These are phyloP conservation scores for Iris macrosiphon DNA, from an alignment of 106 monocot species.

Conservation along the genomic window DNA sequence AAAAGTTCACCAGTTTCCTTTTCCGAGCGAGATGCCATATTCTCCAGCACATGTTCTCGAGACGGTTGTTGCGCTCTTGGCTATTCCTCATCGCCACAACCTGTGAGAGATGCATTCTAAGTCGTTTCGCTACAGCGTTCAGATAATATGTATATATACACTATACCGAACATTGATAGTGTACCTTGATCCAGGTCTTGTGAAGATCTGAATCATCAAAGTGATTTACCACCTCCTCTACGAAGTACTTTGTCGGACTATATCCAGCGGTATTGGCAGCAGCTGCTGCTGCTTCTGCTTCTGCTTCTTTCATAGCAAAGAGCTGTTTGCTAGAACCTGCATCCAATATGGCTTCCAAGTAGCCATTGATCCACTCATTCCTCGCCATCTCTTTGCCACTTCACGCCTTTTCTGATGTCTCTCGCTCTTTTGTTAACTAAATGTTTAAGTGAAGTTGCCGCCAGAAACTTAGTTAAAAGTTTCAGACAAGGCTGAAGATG, in stretches of 20 bases:
- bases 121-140: background rate
- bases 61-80: slow-evolving; percentile 48
- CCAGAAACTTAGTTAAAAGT: too few species aligned
- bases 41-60: slow-evolving; percentile 88
- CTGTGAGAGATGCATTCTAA: too few species aligned
- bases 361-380: slow-evolving; percentile 86
- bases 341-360: slow-evolving; percentile 76
- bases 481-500: too few species aligned
- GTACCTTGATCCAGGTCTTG: slow-evolving; percentile 75
- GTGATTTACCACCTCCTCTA: slow-evolving; percentile 75
- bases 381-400: slow-evolving; percentile 27
- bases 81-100: slow-evolving; percentile 63
- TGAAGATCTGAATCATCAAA: slow-evolving; percentile 73
- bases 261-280: slow-evolving; percentile 9
- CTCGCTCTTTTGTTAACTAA: slow-evolving; percentile 22
- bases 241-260: slow-evolving; percentile 71
- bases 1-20: slow-evolving; percentile 54
- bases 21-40: slow-evolving; percentile 73
- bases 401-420: slow-evolving; percentile 19
- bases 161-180: background rate
- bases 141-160: background rate
- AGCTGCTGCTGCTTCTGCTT: background rate
- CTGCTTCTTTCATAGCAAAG: background rate
- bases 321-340: slow-evolving; percentile 29
- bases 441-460: too few species aligned